Base-by-base conservation (phyloP, 2,329 filamentous ascomycete species). In the Diplodia intermedia region DNA sequence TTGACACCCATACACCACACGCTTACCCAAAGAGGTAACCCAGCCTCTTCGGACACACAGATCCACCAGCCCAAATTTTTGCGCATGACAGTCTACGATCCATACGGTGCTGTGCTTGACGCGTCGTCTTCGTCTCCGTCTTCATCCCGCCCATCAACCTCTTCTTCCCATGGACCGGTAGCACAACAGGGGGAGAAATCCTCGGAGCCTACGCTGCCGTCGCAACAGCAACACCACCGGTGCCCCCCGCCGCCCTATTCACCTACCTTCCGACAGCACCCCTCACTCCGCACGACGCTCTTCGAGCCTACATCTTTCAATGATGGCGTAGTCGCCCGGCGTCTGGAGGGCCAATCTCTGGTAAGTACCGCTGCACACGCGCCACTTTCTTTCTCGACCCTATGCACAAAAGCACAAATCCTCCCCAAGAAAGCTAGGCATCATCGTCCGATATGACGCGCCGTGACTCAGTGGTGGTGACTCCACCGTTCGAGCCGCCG, bases 31-130 rank as follows among this genome's bases (percentile, higher is more conserved):
- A 63, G n/a, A 36, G 47, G 60, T 20, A 50, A 50, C 6, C 5
- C 20, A n/a, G 15, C 23, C 23, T 33, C 18, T 5, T 23, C n/a
- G 6, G 29, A 62, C 43, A 23, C 20, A 29, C 31, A n/a, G 7
- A 29, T 29, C 53, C 29, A 29, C 23, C 5, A 12, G 47, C 20
- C 14, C 52, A 43, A 65, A 20, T 3, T 8, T 47, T n/a, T 47
- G 29, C 57, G 57, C 36, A 68, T 68, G 66, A 54, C 66, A 23
- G 18, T 33, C 56, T 68, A 63, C 66, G 66, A 68, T 40, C 66
- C 66, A 33, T 68, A 68, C 52, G 55, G 56, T 5, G 66, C 57
- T 14, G 49, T 47, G 50, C 26, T 63, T 36, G 57, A 38, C 60
- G 60, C 60, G 60, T 52, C 60, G 43, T 29, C 36, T 47, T 38